A percentile compares a stretch with the other conserved stretches of the same genome.
These are phyloP conservation scores for Ogataea glucozyma DNA, from an alignment of 805 yeast species.

Conservation along the genomic window DNA sequence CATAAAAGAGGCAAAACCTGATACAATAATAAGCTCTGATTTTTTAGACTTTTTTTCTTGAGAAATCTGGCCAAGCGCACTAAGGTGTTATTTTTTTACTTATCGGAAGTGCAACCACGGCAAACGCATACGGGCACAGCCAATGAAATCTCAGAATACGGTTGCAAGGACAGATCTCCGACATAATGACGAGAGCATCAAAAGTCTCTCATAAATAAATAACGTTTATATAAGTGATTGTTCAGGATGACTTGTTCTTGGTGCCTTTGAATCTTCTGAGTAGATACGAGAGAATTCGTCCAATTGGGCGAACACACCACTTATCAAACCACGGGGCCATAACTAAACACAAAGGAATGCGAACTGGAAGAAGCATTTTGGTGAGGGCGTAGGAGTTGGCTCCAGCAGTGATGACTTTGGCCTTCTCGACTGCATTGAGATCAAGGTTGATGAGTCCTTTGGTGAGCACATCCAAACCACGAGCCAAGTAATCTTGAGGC, in stretches of 20 bases:
- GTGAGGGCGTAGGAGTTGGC: conserved; percentile 40
- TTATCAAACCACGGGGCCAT: conserved; percentile 39
- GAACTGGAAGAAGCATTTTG: conserved; percentile 32
- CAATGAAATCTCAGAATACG: too few species aligned
- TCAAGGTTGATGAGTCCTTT: conserved; percentile 35
- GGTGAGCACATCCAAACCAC: conserved; percentile 48
- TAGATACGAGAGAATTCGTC: conserved; percentile 21
- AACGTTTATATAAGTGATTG: neutral
- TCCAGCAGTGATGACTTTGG: conserved; percentile 34
- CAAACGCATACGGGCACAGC: too few species aligned
- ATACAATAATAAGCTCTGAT: too few species aligned
- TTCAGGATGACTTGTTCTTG: conserved; percentile 3
- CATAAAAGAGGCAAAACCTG: too few species aligned
- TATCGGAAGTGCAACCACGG: too few species aligned
- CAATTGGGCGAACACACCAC: conserved; percentile 34
- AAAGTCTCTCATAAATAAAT: neutral
- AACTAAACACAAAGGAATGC: conserved; percentile 32
- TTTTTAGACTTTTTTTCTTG: too few species aligned
- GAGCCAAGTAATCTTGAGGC: conserved; percentile 50
- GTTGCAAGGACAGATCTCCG: neutral
- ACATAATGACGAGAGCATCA: neutral
- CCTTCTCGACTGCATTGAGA: conserved; percentile 30
- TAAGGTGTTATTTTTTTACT: too few species aligned
- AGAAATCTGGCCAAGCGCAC: too few species aligned
- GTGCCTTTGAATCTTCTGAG: conserved; percentile 20